A percentile compares a stretch with the other conserved stretches of the same genome.
These are phyloP conservation scores for Monilinia polystroma DNA, from an alignment of 2,329 filamentous ascomycete genomes.

Conservation along the genomic window DNA sequence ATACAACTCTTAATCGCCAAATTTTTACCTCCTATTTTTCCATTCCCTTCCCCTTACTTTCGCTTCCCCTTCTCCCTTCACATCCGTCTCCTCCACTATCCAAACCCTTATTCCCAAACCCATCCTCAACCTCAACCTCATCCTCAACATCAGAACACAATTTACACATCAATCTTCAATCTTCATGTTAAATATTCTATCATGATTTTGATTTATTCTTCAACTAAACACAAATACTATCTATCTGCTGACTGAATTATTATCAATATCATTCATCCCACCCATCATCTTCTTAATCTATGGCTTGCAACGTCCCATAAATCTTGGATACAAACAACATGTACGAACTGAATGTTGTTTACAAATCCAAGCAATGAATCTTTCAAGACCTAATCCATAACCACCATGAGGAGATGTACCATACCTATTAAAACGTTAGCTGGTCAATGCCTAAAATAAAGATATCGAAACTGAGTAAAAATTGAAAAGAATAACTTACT, in stretches of 20 bases:
- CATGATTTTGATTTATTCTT: background rate
- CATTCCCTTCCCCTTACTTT: too few species aligned
- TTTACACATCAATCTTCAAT: too few species aligned
- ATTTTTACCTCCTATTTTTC: too few species aligned
- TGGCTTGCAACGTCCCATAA: constrained; percentile 78
- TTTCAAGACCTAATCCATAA: constrained; percentile 89
- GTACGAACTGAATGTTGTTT: constrained; percentile 64
- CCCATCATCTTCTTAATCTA: constrained; percentile 42
- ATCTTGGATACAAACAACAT: constrained; percentile 74
- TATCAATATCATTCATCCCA: background rate
- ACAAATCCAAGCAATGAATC: constrained; percentile 63
- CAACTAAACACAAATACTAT: background rate
- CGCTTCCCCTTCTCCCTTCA: too few species aligned
- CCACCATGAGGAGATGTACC: constrained; percentile 79
- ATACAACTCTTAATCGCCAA: too few species aligned
- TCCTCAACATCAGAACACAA: background rate
- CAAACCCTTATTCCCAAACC: background rate
- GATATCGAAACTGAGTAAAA: background rate
- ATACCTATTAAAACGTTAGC: constrained; percentile 56
- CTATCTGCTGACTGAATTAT: background rate
- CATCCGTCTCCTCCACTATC: background rate
- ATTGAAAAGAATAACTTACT: constrained; percentile 57
- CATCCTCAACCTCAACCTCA: background rate
- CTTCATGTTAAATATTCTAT: background rate
- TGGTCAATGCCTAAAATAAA: background rate